A percentile compares a stretch with the other conserved stretches of the same genome.
phyloP scores from a whole-genome alignment of 2,329 filamentous ascomycete species.

The Penicillium brevicompactum region DNA sequence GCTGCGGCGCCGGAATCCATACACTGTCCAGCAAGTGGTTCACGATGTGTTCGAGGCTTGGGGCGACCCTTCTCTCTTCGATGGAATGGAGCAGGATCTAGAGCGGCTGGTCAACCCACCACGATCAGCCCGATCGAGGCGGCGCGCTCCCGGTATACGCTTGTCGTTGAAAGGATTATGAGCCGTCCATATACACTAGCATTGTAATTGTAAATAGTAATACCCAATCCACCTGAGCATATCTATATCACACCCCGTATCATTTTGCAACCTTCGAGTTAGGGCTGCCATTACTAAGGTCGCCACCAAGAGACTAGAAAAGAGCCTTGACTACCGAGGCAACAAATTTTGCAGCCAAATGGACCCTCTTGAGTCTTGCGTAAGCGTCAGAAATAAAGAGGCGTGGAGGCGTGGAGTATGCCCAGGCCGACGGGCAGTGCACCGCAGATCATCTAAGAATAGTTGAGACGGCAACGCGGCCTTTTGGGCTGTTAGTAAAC shows the following conservation, averaged over 20 bases:
- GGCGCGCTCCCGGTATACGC: slow-evolving; percentile 8
- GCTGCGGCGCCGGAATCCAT: slow-evolving; percentile 41
- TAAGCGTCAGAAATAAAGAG: slow-evolving; percentile 1
- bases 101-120: slow-evolving; percentile 27
- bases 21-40: slow-evolving; percentile 31
- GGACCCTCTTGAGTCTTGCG: neutral
- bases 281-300: neutral
- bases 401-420: neutral
- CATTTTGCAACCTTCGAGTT: neutral
- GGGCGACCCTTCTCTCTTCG: slow-evolving; percentile 34
- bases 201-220: slow-evolving; percentile 10
- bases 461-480: slow-evolving; percentile 34
- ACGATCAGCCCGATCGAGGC: slow-evolving; percentile 14
- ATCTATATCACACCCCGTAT: neutral
- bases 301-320: no score
- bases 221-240: neutral
- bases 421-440: slow-evolving; percentile 13
- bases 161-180: slow-evolving; percentile 10
- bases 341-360: neutral
- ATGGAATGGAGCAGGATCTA: slow-evolving; percentile 23
- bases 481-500: slow-evolving; percentile 21
- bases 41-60: slow-evolving; percentile 38
- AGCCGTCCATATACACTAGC: slow-evolving; percentile 8
- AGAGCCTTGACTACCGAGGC: neutral
- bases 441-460: slow-evolving; percentile 28